A percentile compares a stretch with the other conserved stretches of the same genome.
Evolutionary conservation across 2,329 filamentous ascomycete genomes (phyloP).

Genomic region (Tolypocladium inflatum): DNA sequence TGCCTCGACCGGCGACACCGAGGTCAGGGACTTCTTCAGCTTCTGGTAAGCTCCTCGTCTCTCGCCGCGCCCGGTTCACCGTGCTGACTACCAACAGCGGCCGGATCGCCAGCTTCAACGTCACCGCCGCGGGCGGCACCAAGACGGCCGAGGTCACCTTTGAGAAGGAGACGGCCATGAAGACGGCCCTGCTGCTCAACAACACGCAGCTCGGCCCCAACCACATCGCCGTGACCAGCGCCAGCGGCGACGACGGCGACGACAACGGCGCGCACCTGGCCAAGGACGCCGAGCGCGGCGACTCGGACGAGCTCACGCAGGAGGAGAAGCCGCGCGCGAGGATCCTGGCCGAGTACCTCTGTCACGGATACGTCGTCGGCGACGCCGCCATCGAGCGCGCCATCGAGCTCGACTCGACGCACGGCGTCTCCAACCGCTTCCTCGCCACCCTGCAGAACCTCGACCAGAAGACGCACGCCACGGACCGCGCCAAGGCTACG

Average conservation of each 20-base stretch:
- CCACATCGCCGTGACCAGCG: constrained; percentile 66
- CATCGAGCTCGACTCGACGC: constrained; percentile 80
- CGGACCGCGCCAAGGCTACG: constrained; percentile 73
- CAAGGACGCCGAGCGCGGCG: constrained; percentile 45
- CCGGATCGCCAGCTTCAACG: constrained; percentile 78
- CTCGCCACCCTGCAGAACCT: constrained; percentile 65
- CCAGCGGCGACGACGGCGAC: constrained; percentile 56
- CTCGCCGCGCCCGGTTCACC: too few species aligned
- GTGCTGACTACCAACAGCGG: constrained; percentile 44
- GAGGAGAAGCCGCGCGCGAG: constrained; percentile 95
- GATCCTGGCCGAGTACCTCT: constrained; percentile 92
- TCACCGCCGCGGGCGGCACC: constrained; percentile 57
- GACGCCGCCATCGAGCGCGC: constrained; percentile 68
- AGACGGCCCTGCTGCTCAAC: constrained; percentile 92
- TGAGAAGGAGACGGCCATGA: constrained; percentile 92
- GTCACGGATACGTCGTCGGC: constrained; percentile 82
- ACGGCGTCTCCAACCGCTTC: constrained; percentile 78
- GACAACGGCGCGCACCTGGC: constrained; percentile 50
- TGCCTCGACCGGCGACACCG: constrained; percentile 71
- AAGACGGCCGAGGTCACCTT: constrained; percentile 91
- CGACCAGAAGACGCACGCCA: constrained; percentile 79
- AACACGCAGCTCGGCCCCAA: constrained; percentile 89
- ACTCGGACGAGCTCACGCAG: constrained; percentile 68
- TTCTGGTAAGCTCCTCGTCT: constrained; percentile 57
- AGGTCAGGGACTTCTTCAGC: constrained; percentile 95